Conservation (phyloP, 192 early-diverging fungal species). For the Spinellus fusiger region DNA sequence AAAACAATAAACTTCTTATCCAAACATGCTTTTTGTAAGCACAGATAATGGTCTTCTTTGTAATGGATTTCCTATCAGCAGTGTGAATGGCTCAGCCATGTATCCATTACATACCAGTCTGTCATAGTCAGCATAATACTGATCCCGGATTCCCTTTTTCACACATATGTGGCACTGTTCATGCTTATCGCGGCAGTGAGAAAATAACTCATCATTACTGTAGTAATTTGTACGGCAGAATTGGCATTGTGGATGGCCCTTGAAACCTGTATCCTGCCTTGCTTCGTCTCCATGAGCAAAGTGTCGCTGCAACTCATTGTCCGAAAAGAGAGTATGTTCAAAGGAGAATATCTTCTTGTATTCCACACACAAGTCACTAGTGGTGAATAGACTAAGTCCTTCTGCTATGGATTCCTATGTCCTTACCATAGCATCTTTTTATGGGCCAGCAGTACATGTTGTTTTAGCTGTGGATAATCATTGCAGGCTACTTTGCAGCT, state of each 20-base stretch:
- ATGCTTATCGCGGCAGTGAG: conserved; percentile 88
- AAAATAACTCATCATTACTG: conserved; percentile 89
- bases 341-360: conserved; percentile 91
- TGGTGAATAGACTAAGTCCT: neutral
- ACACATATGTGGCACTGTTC: conserved; percentile 88
- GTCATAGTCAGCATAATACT: conserved; percentile 83
- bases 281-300: conserved; percentile 60
- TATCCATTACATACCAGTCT: conserved; percentile 51
- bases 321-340: conserved; percentile 83
- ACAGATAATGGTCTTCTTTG: conserved; percentile 71
- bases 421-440: conserved; percentile 69
- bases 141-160: conserved; percentile 66
- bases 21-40: conserved; percentile 72
- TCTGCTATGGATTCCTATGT: neutral
- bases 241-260: conserved; percentile 84
- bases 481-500: conserved; percentile 65
- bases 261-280: conserved; percentile 56
- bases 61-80: conserved; percentile 63
- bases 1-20: conserved; percentile 98
- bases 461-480: conserved; percentile 81
- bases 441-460: conserved; percentile 74
- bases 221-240: conserved; percentile 85
- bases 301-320: conserved; percentile 69
- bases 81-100: neutral
- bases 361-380: conserved; percentile 81